phyloP scores from a whole-genome alignment of 2,329 filamentous ascomycete species.

The Fusarium humuli region DNA sequence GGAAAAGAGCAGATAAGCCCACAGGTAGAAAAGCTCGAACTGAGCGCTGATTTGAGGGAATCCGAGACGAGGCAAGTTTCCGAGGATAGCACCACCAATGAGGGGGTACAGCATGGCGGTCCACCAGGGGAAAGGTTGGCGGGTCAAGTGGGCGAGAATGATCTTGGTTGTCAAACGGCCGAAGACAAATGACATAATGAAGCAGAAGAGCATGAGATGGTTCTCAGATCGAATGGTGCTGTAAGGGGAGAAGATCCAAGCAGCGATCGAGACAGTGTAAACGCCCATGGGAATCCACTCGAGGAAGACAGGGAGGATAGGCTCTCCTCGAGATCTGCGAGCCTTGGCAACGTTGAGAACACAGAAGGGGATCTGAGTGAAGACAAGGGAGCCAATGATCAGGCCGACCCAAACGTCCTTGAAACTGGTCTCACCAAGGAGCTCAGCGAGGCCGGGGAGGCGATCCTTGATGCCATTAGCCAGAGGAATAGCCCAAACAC shows the following conservation, averaged over 20 bases:
- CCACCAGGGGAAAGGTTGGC: conserved; percentile 96
- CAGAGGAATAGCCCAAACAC: conserved; percentile 85
- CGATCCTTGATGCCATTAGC: conserved; percentile 71
- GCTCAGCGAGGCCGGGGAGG: conserved; percentile 63
- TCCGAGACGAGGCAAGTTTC: conserved; percentile 83
- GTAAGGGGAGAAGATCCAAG: conserved; percentile 92
- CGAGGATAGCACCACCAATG: conserved; percentile 83
- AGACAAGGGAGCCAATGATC: conserved; percentile 72
- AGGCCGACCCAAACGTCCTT: conserved; percentile 88
- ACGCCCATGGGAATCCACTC: conserved; percentile 94
- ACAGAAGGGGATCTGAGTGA: conserved; percentile 87
- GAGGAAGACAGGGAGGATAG: conserved; percentile 84
- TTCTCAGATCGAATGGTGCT: conserved; percentile 85
- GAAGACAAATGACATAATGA: conserved; percentile 97
- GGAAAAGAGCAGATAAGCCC: conserved; percentile 85
- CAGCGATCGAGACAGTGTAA: conserved; percentile 78
- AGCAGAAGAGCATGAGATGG: conserved; percentile 89
- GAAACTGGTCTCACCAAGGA: conserved; percentile 79
- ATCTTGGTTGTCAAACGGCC: conserved; percentile 99
- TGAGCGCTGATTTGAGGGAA: conserved; percentile 72
- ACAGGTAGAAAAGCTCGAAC: conserved; percentile 83
- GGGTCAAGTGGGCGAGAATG: conserved; percentile 93
- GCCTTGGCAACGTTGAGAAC: conserved; percentile 86
- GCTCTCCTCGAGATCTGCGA: conserved; percentile 76
- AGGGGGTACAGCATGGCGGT: conserved; percentile 90